Evolutionary conservation across 352 stramenopile genomes (phyloP).

Genomic region (Phytophthora litchii): DNA sequence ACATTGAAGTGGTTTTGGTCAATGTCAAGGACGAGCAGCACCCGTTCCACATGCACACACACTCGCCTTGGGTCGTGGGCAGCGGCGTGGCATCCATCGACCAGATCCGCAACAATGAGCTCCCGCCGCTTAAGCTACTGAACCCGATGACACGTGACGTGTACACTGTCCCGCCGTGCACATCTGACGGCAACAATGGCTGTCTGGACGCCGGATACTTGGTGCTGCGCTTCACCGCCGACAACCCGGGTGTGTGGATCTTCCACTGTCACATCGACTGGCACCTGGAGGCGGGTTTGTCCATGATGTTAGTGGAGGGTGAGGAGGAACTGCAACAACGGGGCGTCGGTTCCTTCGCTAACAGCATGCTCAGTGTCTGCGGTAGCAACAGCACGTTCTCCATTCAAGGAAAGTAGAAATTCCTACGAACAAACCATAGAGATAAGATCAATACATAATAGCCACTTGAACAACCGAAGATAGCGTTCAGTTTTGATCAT

Average conservation of each 20-base stretch:
- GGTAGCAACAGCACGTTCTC: slow-evolving; percentile 21
- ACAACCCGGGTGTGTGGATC: slow-evolving; percentile 46
- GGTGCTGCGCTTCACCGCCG: slow-evolving; percentile 40
- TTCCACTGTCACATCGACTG: slow-evolving; percentile 53
- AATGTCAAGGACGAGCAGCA: slow-evolving; percentile 42
- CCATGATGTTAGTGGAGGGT: slow-evolving; percentile 33
- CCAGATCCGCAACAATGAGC: slow-evolving; percentile 22
- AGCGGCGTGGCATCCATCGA: slow-evolving; percentile 30
- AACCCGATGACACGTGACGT: slow-evolving; percentile 36
- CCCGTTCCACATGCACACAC: slow-evolving; percentile 49
- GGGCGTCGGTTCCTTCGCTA: slow-evolving; percentile 23
- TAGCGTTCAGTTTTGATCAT: no score
- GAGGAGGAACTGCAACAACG: slow-evolving; percentile 21
- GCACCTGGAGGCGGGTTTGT: slow-evolving; percentile 37
- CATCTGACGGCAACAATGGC: slow-evolving; percentile 15
- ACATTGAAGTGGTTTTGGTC: slow-evolving; percentile 41
- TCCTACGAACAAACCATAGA: not conserved
- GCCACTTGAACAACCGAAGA: no score
- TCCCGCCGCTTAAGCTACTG: slow-evolving; percentile 34
- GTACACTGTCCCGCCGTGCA: slow-evolving; percentile 39
- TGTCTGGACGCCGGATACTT: slow-evolving; percentile 35
- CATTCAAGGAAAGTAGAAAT: not conserved
- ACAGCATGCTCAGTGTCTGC: slow-evolving; percentile 31
- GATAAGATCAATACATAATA: not conserved
- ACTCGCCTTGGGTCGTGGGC: slow-evolving; percentile 37